Conservation (phyloP, 148 eudicot species). For the Polygonum aviculare region DNA sequence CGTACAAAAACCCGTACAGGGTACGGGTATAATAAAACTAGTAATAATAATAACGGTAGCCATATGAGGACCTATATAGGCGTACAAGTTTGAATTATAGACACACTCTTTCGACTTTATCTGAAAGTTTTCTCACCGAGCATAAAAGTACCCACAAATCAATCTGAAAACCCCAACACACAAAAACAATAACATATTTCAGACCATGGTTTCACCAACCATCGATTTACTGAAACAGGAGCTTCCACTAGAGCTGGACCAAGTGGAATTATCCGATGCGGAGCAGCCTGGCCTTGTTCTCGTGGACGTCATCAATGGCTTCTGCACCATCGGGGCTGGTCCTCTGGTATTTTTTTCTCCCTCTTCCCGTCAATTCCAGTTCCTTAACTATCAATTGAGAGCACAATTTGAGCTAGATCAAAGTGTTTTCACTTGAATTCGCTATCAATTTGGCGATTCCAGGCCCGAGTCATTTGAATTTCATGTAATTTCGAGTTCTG, state of each 20-base stretch:
- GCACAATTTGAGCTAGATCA: neutral
- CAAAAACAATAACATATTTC: no score
- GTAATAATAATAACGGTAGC: no score
- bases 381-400: neutral
- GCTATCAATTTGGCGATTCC: neutral
- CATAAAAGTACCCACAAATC: neutral
- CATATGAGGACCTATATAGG: neutral
- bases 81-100: neutral
- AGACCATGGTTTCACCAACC: conserved; percentile 18
- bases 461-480: neutral
- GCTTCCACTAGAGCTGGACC: conserved; percentile 29
- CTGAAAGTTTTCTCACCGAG: neutral
- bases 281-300: conserved; percentile 23
- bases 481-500: neutral
- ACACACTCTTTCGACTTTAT: neutral
- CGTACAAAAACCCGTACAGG: no score
- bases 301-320: conserved; percentile 40
- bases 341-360: conserved; percentile 15
- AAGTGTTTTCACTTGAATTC: neutral
- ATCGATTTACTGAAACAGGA: conserved; percentile 28
- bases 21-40: no score
- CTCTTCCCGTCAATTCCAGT: neutral
- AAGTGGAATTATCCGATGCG: conserved; percentile 17
- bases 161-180: no score
- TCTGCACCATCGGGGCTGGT: conserved; percentile 38